A percentile compares a stretch with the other conserved stretches of the same genome.
phyloP scores from a whole-genome alignment of 2,329 filamentous ascomycete species.

The Fusarium albidum region DNA sequence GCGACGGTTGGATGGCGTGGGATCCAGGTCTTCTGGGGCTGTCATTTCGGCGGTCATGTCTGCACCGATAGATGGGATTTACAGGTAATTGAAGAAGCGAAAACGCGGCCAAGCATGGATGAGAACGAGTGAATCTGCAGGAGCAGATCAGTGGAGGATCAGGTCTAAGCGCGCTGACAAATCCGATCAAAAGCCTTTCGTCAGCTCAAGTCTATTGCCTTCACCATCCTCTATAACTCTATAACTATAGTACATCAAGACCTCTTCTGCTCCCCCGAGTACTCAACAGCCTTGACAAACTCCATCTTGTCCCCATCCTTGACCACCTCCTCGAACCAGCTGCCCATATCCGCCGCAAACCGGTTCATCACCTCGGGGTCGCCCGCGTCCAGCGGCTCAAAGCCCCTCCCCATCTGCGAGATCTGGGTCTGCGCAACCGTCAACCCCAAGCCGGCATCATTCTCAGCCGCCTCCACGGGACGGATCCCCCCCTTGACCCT shows the following conservation, averaged over 20 bases:
- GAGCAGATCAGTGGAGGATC: background rate
- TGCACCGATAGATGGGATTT: background rate
- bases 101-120: background rate
- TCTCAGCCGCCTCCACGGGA: slow-evolving; percentile 22
- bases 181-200: slow-evolving; percentile 12
- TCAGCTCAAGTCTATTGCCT: too few relatives aligned
- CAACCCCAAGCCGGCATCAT: slow-evolving; percentile 15
- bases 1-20: slow-evolving; percentile 30
- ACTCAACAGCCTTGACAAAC: slow-evolving; percentile 31
- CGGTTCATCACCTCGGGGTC: slow-evolving; percentile 29
- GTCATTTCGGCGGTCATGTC: background rate
- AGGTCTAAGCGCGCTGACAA: slow-evolving; percentile 27
- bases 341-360: slow-evolving; percentile 35
- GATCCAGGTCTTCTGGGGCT: slow-evolving; percentile 25
- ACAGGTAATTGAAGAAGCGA: background rate
- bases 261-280: slow-evolving; percentile 22
- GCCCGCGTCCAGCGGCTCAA: slow-evolving; percentile 40
- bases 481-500: slow-evolving; percentile 28
- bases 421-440: slow-evolving; percentile 28
- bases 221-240: background rate
- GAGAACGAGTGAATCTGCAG: background rate
- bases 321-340: slow-evolving; percentile 32
- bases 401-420: slow-evolving; percentile 26
- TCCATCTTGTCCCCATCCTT: slow-evolving; percentile 42
- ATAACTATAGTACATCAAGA: background rate